A percentile compares a stretch with the other conserved stretches of the same genome.
Conservation (phyloP, 2,329 filamentous ascomycete species). For the Alternaria solani region DNA sequence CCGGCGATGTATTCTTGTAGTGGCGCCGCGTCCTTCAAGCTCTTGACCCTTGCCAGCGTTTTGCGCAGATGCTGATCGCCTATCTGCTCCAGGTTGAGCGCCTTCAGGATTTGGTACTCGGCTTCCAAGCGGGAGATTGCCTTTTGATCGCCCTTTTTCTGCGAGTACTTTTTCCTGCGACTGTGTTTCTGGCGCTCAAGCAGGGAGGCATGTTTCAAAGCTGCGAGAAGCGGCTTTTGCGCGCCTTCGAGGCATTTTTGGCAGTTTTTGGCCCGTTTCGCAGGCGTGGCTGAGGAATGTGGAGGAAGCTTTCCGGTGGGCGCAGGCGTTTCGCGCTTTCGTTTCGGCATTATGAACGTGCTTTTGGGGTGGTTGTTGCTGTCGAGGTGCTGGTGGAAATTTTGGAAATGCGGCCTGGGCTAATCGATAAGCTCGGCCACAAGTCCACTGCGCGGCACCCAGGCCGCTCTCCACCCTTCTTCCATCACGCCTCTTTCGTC, state of each 20-base stretch:
- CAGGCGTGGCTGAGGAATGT: constrained; percentile 1
- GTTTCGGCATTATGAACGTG: constrained; percentile 41
- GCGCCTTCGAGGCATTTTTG: constrained; percentile 60
- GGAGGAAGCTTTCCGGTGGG: constrained; percentile 8
- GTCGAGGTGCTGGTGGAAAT: constrained; percentile 14
- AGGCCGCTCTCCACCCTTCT: neutral
- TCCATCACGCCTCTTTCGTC: neutral
- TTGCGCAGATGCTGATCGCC: constrained; percentile 66
- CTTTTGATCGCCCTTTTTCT: constrained; percentile 54
- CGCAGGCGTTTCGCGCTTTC: constrained; percentile 40
- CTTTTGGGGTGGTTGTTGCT: neutral
- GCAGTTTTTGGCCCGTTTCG: constrained; percentile 34
- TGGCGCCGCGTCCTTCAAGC: constrained; percentile 60
- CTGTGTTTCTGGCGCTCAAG: constrained; percentile 80
- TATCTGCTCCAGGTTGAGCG: constrained; percentile 59
- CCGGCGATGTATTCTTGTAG: constrained; percentile 53
- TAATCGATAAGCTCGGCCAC: constrained; percentile 21
- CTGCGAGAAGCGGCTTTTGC: constrained; percentile 66
- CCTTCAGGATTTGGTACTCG: constrained; percentile 68
- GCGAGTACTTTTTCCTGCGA: constrained; percentile 66
- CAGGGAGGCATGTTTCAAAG: constrained; percentile 75
- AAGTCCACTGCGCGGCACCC: neutral
- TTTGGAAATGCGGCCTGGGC: constrained; percentile 11
- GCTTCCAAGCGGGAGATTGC: constrained; percentile 68
- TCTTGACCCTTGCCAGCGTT: constrained; percentile 65